Percentiles rank a stretch among this genome's conserved stretches.
Evolutionary conservation across 768 basidiomycete genomes (phyloP).

Genomic region (Tylopilus vinaceipallidus): DNA sequence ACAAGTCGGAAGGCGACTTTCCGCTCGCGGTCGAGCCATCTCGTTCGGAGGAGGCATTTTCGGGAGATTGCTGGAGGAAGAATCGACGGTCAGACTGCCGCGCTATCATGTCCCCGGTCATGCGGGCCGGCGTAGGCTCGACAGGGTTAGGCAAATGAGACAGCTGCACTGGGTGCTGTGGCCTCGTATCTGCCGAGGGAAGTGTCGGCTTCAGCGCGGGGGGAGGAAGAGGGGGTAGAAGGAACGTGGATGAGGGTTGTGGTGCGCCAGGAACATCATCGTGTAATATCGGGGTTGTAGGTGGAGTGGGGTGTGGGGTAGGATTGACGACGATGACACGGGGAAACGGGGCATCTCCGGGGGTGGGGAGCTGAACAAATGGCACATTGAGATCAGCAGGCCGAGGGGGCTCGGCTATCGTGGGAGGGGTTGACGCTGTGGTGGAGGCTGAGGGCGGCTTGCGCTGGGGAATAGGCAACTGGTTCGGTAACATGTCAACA

Average conservation of each 20-base stretch:
- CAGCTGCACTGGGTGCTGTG: conserved; percentile 20
- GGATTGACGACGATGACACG: conserved; percentile 70
- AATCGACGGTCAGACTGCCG: conserved; percentile 41
- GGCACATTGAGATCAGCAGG: conserved; percentile 22
- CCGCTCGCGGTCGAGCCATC: conserved; percentile 32
- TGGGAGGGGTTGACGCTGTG: conserved; percentile 6
- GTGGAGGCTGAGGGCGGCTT: conserved; percentile 4
- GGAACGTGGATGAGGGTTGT: conserved; percentile 27
- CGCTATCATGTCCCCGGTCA: conserved; percentile 26
- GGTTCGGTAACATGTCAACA: conserved; percentile 55
- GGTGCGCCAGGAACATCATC: conserved; percentile 20
- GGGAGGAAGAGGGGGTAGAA: conserved; percentile 32
- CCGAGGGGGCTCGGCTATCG: conserved; percentile 7
- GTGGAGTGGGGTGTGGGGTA: conserved; percentile 78
- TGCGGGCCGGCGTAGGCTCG: conserved; percentile 8
- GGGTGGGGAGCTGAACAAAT: conserved; percentile 27
- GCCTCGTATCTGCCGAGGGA: background rate
- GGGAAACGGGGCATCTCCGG: conserved; percentile 38
- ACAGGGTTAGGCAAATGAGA: conserved; percentile 9
- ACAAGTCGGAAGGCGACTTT: conserved; percentile 32
- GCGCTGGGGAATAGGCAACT: conserved; percentile 27
- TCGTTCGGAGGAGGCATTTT: conserved; percentile 36
- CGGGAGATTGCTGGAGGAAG: conserved; percentile 46
- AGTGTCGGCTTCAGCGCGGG: conserved; percentile 12
- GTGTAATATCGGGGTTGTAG: conserved; percentile 56